phyloP scores from a whole-genome alignment of 140 eudicot species.

The Anethum foeniculum region DNA sequence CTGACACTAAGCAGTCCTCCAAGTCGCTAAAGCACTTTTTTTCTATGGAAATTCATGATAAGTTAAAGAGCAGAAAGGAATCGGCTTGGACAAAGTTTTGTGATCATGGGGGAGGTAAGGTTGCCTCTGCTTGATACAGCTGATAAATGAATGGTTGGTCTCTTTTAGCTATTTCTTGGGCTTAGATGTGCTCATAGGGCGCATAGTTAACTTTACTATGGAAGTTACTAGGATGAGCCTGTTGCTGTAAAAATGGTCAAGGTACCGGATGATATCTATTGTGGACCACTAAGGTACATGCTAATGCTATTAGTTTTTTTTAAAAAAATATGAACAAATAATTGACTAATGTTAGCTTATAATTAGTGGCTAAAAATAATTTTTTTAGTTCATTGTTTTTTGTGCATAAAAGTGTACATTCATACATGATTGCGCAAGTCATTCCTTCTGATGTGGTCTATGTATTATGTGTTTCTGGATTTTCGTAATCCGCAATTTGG shows the following conservation, averaged over 20 bases:
- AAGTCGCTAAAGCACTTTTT: constrained; percentile 35
- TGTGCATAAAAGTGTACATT: background rate
- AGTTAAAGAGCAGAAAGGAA: constrained; percentile 49
- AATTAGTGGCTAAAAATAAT: background rate
- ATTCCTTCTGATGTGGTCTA: background rate
- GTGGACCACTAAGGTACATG: constrained; percentile 56
- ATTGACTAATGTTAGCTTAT: background rate
- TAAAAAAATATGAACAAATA: background rate
- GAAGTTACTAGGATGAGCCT: constrained; percentile 60
- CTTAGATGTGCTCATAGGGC: constrained; percentile 91
- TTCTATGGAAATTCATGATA: constrained; percentile 40
- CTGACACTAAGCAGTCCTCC: constrained; percentile 31
- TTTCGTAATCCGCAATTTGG: background rate
- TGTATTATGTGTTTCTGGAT: background rate
- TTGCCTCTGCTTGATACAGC: constrained; percentile 62
- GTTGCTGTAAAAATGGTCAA: constrained; percentile 80
- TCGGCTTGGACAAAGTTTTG: constrained; percentile 66
- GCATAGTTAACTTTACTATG: constrained; percentile 85
- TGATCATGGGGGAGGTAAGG: constrained; percentile 81
- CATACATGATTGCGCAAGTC: background rate
- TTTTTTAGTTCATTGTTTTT: background rate
- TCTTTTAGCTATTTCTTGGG: constrained; percentile 71
- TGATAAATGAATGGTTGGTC: constrained; percentile 70
- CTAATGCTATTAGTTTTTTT: too few species aligned
- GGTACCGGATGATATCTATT: constrained; percentile 73